Percentiles rank a stretch among this genome's conserved stretches.
These are phyloP conservation scores for Saksenaea oblongispora DNA, from an alignment of 371 early-diverging fungal genomes.

Conservation along the genomic window DNA sequence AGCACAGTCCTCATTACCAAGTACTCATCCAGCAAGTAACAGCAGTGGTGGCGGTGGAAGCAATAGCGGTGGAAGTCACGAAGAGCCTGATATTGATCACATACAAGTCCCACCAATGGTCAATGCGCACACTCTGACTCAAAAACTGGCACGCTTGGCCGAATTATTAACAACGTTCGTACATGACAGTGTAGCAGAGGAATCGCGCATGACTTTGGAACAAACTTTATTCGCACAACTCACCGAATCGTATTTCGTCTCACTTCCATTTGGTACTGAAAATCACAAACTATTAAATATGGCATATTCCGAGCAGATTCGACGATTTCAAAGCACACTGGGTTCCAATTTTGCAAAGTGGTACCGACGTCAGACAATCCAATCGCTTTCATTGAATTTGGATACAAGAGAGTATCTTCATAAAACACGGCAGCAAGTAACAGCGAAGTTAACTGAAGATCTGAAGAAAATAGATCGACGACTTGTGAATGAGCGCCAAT, in stretches of 20 bases:
- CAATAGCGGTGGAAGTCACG: background rate
- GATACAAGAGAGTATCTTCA: slow-evolving; percentile 48
- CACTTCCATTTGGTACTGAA: slow-evolving; percentile 54
- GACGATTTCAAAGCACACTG: slow-evolving; percentile 47
- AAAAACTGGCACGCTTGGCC: slow-evolving; percentile 37
- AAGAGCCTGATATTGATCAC: background rate
- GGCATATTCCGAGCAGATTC: slow-evolving; percentile 50
- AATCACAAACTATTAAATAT: slow-evolving; percentile 47
- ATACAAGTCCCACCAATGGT: slow-evolving; percentile 16
- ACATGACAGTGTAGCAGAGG: slow-evolving; percentile 17
- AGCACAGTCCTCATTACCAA: background rate
- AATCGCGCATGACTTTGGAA: slow-evolving; percentile 21
- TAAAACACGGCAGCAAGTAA: slow-evolving; percentile 32
- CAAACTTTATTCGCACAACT: slow-evolving; percentile 37
- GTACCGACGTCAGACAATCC: slow-evolving; percentile 54
- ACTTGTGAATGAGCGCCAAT: slow-evolving; percentile 24
- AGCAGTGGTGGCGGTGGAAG: background rate
- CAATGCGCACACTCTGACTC: slow-evolving; percentile 39
- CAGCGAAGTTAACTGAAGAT: slow-evolving; percentile 21
- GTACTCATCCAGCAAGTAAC: background rate
- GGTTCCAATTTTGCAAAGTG: slow-evolving; percentile 53
- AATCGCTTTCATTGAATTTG: slow-evolving; percentile 46
- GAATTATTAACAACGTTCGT: slow-evolving; percentile 38
- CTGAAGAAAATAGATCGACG: slow-evolving; percentile 1
- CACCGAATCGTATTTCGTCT: slow-evolving; percentile 30